Evolutionary conservation across 116 monocot species (phyloP).

Genomic region (Iris pallida): DNA sequence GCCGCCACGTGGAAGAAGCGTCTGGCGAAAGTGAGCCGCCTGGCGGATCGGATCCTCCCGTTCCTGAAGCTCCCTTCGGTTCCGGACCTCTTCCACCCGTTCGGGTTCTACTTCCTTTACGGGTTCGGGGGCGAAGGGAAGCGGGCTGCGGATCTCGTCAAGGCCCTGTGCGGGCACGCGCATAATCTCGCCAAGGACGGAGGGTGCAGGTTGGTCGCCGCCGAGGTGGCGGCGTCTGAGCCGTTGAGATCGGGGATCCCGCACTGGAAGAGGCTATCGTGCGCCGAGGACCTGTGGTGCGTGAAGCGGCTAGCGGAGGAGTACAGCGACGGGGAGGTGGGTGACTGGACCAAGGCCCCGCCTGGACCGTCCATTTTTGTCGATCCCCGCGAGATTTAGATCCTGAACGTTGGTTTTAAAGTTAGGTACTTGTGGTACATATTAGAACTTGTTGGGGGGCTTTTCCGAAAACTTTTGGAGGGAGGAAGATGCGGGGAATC

Average conservation of each 20-base stretch:
- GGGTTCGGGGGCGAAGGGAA: slow-evolving; percentile 40
- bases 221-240: slow-evolving; percentile 47
- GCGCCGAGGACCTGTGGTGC: slow-evolving; percentile 59
- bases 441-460: background rate
- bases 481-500: no score
- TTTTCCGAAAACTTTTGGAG: no score
- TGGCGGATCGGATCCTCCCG: slow-evolving; percentile 28
- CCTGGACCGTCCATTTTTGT: slow-evolving; percentile 39
- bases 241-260: slow-evolving; percentile 39
- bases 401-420: background rate
- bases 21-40: slow-evolving; percentile 19
- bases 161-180: slow-evolving; percentile 29
- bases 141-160: slow-evolving; percentile 17
- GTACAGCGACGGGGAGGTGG: slow-evolving; percentile 33
- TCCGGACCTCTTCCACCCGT: slow-evolving; percentile 44
- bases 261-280: slow-evolving; percentile 43
- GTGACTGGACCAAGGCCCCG: slow-evolving; percentile 53
- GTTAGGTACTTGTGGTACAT: background rate
- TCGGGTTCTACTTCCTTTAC: slow-evolving; percentile 45
- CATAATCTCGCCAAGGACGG: slow-evolving; percentile 41
- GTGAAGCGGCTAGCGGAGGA: slow-evolving; percentile 36
- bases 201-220: slow-evolving; percentile 31
- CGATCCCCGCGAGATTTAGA: slow-evolving; percentile 49
- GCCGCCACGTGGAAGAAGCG: slow-evolving; percentile 9
- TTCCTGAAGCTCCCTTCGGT: slow-evolving; percentile 42